A percentile compares a stretch with the other conserved stretches of the same genome.
Conservation (phyloP, 1,284 basidiomycete genomes). For the Ceratobasidium sp. region DNA sequence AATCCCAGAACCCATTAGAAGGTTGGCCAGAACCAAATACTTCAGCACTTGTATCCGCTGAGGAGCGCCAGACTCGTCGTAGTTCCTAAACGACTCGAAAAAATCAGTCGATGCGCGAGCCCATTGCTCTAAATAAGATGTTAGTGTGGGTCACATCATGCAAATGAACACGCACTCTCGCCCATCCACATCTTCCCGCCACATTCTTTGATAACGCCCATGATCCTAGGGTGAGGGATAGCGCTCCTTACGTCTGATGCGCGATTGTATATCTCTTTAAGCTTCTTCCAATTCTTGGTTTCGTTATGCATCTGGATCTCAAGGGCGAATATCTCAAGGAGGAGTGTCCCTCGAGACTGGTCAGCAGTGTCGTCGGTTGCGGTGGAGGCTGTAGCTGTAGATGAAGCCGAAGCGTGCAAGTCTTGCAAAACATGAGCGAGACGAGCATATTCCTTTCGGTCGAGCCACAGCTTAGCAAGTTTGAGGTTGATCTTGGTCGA, state of each 20-base stretch:
- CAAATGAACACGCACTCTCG: conserved; percentile 71
- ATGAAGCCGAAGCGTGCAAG: conserved; percentile 68
- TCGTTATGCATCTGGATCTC: conserved; percentile 99
- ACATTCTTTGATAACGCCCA: conserved; percentile 99
- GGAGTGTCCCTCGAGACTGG: conserved; percentile 87
- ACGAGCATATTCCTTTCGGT: conserved; percentile 88
- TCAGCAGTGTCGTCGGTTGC: conserved; percentile 74
- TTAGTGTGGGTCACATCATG: conserved; percentile 46
- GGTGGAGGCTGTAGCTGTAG: conserved; percentile 6
- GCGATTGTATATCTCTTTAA: conserved; percentile 99
- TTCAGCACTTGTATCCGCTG: conserved; percentile 98
- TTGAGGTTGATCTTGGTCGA: conserved; percentile 97
- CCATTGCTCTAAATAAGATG: conserved; percentile 78
- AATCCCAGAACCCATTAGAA: conserved; percentile 98
- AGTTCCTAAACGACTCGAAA: conserved; percentile 98
- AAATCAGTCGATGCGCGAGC: conserved; percentile 96
- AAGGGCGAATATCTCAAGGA: conserved; percentile 97
- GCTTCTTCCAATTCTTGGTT: conserved; percentile 91
- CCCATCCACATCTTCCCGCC: conserved; percentile 99
- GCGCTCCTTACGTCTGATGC: conserved; percentile 92
- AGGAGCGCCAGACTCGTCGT: conserved; percentile 96
- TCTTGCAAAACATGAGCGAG: conserved; percentile 83
- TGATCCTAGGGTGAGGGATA: conserved; percentile 97
- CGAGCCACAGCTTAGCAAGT: conserved; percentile 96
- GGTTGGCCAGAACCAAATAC: conserved; percentile 97